Evolutionary conservation across 257 asterid species (phyloP).

Genomic region (Primulina huaijiensis): DNA sequence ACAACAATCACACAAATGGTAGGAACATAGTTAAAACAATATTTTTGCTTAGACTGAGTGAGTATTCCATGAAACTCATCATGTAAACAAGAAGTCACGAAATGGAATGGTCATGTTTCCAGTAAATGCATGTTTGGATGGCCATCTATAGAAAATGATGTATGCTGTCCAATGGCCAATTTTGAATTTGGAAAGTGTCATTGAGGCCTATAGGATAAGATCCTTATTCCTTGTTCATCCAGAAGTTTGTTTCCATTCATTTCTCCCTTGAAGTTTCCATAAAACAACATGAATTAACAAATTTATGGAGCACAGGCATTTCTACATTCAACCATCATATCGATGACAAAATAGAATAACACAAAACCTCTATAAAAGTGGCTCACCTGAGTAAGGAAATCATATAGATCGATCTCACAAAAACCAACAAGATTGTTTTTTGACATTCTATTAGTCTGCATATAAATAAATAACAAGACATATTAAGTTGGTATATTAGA

Average conservation of each 20-base stretch:
- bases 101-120: background rate
- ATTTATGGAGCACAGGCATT: slow-evolving; percentile 15
- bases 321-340: slow-evolving; percentile 21
- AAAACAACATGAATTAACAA: slow-evolving; percentile 16
- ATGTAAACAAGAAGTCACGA: background rate
- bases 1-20: slow-evolving; percentile 6
- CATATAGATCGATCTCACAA: slow-evolving; percentile 86
- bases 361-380: slow-evolving; percentile 10
- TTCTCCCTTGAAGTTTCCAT: slow-evolving; percentile 1
- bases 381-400: slow-evolving; percentile 79
- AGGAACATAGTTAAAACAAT: slow-evolving; percentile 13
- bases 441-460: slow-evolving; percentile 86
- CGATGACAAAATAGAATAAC: slow-evolving; percentile 14
- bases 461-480: slow-evolving; percentile 25
- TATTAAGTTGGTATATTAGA: slow-evolving; percentile 24
- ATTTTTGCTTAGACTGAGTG: background rate
- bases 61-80: background rate
- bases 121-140: too few relatives aligned
- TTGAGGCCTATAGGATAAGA: too few relatives aligned
- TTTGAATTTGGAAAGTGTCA: too few relatives aligned
- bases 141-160: too few relatives aligned
- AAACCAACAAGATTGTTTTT: slow-evolving; percentile 83
- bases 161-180: too few relatives aligned
- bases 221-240: background rate
- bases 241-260: slow-evolving; percentile 12